Conservation (phyloP, 2,329 filamentous ascomycete genomes). For the Fusarium sp. region DNA sequence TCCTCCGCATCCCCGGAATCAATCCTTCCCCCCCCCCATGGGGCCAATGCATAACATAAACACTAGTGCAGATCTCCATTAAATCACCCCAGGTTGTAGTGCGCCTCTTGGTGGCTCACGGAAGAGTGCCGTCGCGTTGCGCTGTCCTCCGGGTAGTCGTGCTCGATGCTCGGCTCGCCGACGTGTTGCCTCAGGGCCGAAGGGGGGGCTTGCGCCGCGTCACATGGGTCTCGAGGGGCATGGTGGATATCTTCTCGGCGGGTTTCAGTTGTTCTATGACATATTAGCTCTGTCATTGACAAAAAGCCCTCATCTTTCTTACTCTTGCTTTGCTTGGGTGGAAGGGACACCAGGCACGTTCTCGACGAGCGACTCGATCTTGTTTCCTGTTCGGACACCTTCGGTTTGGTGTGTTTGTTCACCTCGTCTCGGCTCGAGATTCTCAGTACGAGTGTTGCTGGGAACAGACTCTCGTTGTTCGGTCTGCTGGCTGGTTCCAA, state of each 20-base stretch:
- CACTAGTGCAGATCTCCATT: neutral
- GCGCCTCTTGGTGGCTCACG: constrained; percentile 46
- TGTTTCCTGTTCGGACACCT: constrained; percentile 24
- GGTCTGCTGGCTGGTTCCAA: neutral
- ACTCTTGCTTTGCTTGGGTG: constrained; percentile 4
- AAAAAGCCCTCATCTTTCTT: neutral
- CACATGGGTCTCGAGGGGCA: neutral
- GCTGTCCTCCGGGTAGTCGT: constrained; percentile 46
- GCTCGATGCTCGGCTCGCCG: constrained; percentile 44
- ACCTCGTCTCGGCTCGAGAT: neutral
- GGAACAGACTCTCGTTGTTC: constrained; percentile 10
- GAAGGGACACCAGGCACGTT: constrained; percentile 20
- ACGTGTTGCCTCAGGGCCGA: constrained; percentile 39
- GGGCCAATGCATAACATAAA: neutral
- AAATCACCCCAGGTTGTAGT: constrained; percentile 32
- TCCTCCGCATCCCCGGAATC: constrained; percentile 3
- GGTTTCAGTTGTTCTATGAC: neutral
- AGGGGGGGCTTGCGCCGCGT: constrained; percentile 42
- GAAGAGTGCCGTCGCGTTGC: constrained; percentile 42
- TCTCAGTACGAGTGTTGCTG: neutral
- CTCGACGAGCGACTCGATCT: constrained; percentile 24
- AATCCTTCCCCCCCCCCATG: neutral
- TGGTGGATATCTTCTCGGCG: constrained; percentile 1
- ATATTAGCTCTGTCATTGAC: neutral
- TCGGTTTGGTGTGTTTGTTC: constrained; percentile 3